Base-by-base conservation (phyloP, 768 basidiomycete genomes). In the Lyophyllum atratum region DNA sequence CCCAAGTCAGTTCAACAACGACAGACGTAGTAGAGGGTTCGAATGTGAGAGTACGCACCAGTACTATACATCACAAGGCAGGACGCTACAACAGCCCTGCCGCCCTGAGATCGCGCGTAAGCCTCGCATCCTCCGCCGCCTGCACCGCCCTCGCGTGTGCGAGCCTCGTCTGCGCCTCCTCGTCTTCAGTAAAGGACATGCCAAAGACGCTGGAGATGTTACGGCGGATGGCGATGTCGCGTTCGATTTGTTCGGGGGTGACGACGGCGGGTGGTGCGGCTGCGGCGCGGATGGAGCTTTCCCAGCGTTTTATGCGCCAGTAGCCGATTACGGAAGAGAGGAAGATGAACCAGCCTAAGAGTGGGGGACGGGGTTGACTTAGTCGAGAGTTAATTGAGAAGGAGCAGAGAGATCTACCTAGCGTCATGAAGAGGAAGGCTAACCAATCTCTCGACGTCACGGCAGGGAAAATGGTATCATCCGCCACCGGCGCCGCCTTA, bases 401-500 rank as follows among this genome's bases (percentile, higher is more conserved):
- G 57, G 40, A 19, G 48, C 24, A 11, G 17, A 43, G 24, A 63
- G 77, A 37, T 22, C 51, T 47, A 88, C 89, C 95, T 44, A 95
- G 64, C 1, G 89, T 92, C 90, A 98, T 96, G 67, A 98, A 81
- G 53, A 95, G 71, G 75, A 97, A 94, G 2, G 93, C 87, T 43
- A 98, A 72, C 93, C 93, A 97, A 59, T 96, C 94, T 60, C 82
- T 85, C 7, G 92, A 86, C 1, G 82, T 70, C 2, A 83, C 61
- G 2, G 68, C 74, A 19, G 79, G 56, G 49, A 65, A 33, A 12
- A 66, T 26, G 4, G 59, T 60, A 43, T 71, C 72, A 21, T 72
- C 60, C 22, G 86, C 1, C 89, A 64, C 7, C 77, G 66, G 17
- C 87, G 90, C 55, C 0, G 51, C 10, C n/a, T 26, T 29, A 15